Percentiles rank a stretch among this genome's conserved stretches.
Conservation (phyloP, 345 rosid species). For the Corchorus capsularis region DNA sequence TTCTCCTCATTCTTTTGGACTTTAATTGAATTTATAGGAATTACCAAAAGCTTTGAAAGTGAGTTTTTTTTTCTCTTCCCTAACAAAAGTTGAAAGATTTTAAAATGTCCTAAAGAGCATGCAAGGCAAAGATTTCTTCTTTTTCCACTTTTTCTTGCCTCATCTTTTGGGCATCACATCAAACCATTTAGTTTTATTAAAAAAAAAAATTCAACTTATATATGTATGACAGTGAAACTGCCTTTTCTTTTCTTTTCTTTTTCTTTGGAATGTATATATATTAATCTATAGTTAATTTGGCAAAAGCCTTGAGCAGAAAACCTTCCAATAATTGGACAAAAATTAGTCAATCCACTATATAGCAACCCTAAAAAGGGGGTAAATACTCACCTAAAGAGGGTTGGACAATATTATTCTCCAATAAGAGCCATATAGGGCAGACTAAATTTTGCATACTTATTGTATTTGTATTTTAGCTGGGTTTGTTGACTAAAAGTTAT, state of each 20-base stretch:
- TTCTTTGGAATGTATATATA: no score
- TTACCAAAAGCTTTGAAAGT: no score
- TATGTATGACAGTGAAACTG: background rate
- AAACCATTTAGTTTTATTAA: background rate
- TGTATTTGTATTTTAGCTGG: background rate
- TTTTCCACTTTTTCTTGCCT: background rate
- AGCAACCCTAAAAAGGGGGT: background rate
- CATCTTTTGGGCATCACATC: background rate
- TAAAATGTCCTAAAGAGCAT: background rate
- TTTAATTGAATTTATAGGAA: no score
- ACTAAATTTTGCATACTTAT: background rate
- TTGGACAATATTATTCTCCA: background rate
- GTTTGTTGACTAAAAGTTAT: background rate
- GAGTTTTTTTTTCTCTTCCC: no score
- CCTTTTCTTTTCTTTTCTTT: background rate
- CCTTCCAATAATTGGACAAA: background rate
- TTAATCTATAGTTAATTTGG: slow-evolving; percentile 1
- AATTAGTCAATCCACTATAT: background rate
- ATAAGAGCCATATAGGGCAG: background rate
- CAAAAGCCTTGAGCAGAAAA: background rate
- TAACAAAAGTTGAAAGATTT: no score
- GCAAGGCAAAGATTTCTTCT: background rate
- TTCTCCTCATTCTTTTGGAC: background rate
- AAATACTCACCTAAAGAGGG: background rate
- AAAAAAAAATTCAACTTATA: background rate